Conservation (phyloP, 2,329 filamentous ascomycete species). For the Hirsutella thompsonii region DNA sequence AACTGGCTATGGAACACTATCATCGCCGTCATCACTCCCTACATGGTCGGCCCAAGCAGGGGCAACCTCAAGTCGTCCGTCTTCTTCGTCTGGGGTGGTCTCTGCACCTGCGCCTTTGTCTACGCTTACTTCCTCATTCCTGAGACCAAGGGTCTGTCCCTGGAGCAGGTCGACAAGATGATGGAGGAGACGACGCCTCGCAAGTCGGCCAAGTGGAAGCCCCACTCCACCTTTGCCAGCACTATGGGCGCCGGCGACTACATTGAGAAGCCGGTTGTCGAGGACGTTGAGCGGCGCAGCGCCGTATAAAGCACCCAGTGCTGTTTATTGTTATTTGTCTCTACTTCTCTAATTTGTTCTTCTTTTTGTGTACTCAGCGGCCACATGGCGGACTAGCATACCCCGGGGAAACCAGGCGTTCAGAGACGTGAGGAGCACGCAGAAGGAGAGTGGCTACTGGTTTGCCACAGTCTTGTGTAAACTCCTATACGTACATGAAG, state of each 20-base stretch:
- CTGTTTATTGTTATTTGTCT: neutral
- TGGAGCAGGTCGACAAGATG: conserved; percentile 78
- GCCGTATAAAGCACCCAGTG: conserved; percentile 14
- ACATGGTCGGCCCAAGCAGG: conserved; percentile 48
- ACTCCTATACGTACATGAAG: neutral
- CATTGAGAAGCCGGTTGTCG: conserved; percentile 15
- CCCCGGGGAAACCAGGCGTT: neutral
- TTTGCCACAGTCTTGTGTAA: neutral
- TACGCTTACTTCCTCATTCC: conserved; percentile 65
- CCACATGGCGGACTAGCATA: neutral
- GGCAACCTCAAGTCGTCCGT: conserved; percentile 57
- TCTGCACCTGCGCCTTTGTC: conserved; percentile 45
- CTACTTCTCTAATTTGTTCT: neutral
- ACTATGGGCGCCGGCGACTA: conserved; percentile 19
- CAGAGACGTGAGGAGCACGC: neutral
- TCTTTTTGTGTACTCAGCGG: neutral
- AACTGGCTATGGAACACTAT: conserved; percentile 89
- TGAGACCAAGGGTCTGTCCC: conserved; percentile 63
- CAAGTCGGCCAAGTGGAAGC: conserved; percentile 65
- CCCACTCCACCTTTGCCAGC: conserved; percentile 53
- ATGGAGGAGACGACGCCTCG: conserved; percentile 74
- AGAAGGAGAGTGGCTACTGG: neutral
- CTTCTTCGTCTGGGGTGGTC: conserved; percentile 64
- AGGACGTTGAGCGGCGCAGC: conserved; percentile 16
- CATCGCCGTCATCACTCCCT: conserved; percentile 58